Conservation (phyloP, 1,284 basidiomycete species). For the Trametes versicolor region DNA sequence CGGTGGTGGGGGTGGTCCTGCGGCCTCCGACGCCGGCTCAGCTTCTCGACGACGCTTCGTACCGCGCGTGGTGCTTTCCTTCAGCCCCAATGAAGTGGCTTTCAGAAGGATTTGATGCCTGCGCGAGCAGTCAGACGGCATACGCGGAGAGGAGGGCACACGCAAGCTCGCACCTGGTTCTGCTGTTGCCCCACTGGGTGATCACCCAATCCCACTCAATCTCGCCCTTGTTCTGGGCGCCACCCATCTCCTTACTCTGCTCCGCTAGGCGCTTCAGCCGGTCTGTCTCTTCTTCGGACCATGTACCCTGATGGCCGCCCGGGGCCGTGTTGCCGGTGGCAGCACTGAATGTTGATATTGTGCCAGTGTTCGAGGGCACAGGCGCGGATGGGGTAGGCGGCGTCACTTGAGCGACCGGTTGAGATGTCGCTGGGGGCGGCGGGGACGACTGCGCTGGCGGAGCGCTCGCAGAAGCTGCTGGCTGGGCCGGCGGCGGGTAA, state of each 20-base stretch:
- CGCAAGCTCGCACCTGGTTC: conserved; percentile 62
- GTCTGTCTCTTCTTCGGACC: conserved; percentile 80
- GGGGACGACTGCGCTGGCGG: conserved; percentile 29
- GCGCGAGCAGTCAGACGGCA: conserved; percentile 11
- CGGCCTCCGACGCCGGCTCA: conserved; percentile 41
- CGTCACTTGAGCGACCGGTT: conserved; percentile 31
- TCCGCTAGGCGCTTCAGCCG: conserved; percentile 72
- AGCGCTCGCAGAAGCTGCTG: conserved; percentile 33
- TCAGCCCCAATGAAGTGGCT: conserved; percentile 76
- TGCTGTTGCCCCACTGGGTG: conserved; percentile 72
- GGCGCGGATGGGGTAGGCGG: conserved; percentile 28
- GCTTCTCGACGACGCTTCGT: conserved; percentile 68
- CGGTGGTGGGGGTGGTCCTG: conserved; percentile 46
- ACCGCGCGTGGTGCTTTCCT: conserved; percentile 73
- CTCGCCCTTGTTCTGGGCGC: conserved; percentile 56
- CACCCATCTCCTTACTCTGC: conserved; percentile 58
- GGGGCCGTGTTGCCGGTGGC: conserved; percentile 50
- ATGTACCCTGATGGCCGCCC: conserved; percentile 70
- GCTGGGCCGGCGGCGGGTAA: conserved; percentile 44
- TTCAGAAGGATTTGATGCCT: conserved; percentile 84
- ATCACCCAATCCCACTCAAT: conserved; percentile 83
- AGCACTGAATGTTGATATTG: conserved; percentile 47
- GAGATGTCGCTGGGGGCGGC: conserved; percentile 16
- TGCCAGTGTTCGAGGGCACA: conserved; percentile 42
- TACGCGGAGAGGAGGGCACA: not conserved